Evolutionary conservation across 2,329 filamentous ascomycete species (phyloP).

Genomic region (Stagonosporopsis tanaceti): DNA sequence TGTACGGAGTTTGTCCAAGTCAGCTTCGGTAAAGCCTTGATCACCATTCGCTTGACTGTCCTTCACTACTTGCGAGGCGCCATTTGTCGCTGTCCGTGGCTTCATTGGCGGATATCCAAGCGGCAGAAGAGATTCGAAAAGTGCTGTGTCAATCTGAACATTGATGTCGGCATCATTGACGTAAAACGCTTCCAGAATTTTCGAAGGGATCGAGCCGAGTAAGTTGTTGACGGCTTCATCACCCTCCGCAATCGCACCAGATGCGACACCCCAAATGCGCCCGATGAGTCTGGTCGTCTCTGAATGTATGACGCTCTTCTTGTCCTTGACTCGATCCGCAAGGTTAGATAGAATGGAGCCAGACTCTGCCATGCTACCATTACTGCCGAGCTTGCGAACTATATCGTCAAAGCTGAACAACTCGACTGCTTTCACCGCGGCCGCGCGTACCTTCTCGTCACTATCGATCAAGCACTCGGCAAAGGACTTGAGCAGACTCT

Average conservation of each 20-base stretch:
- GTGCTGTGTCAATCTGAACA: conserved; percentile 79
- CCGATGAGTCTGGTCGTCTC: conserved; percentile 86
- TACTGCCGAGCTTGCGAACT: conserved; percentile 79
- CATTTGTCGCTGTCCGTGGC: conserved; percentile 58
- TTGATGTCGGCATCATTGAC: conserved; percentile 89
- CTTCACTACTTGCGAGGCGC: conserved; percentile 67
- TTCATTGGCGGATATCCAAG: conserved; percentile 82
- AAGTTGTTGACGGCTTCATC: conserved; percentile 78
- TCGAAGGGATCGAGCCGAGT: conserved; percentile 82
- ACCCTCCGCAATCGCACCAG: conserved; percentile 83
- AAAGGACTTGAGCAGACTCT: conserved; percentile 74
- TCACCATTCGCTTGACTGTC: conserved; percentile 62
- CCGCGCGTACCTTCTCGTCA: conserved; percentile 89
- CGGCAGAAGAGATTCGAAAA: conserved; percentile 89
- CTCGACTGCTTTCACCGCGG: conserved; percentile 85
- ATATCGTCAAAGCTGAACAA: conserved; percentile 82
- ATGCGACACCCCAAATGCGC: conserved; percentile 92
- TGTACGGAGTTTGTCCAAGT: conserved; percentile 79
- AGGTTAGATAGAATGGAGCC: conserved; percentile 83
- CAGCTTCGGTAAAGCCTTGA: conserved; percentile 57
- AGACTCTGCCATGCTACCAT: conserved; percentile 76
- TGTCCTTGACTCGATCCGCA: conserved; percentile 88
- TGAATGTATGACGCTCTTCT: conserved; percentile 79
- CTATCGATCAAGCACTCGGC: conserved; percentile 83
- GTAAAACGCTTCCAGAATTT: conserved; percentile 87